These are phyloP conservation scores for Penicillium sp. DNA, from an alignment of 2,329 filamentous ascomycete genomes.

Conservation along the genomic window DNA sequence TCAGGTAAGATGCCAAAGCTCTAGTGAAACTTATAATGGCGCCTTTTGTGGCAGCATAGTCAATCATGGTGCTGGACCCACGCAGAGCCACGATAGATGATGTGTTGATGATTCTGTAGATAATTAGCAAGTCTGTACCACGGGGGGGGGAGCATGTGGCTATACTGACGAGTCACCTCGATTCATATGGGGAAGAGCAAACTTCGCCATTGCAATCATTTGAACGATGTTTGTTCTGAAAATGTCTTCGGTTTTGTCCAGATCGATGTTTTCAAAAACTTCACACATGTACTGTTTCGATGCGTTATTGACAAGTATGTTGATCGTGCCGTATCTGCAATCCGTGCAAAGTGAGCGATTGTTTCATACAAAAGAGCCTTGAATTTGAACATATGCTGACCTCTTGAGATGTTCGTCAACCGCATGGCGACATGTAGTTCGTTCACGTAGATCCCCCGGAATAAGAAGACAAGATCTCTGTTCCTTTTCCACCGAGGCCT, in stretches of 20 bases:
- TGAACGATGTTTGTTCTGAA: slow-evolving; percentile 60
- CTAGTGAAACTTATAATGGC: slow-evolving; percentile 60
- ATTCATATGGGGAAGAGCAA: slow-evolving; percentile 57
- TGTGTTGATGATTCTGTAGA: slow-evolving; percentile 56
- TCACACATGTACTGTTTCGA: slow-evolving; percentile 57
- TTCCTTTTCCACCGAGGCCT: slow-evolving; percentile 10
- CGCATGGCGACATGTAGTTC: slow-evolving; percentile 47
- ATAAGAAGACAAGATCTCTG: slow-evolving; percentile 10
- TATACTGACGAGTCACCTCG: slow-evolving; percentile 47
- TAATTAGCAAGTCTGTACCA: background rate
- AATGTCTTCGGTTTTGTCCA: slow-evolving; percentile 56
- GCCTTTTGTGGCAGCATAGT: slow-evolving; percentile 61
- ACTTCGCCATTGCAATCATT: slow-evolving; percentile 63
- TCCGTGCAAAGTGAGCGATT: slow-evolving; percentile 40
- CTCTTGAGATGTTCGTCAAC: slow-evolving; percentile 57
- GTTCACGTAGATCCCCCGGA: slow-evolving; percentile 12
- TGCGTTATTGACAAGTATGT: slow-evolving; percentile 61
- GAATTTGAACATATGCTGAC: slow-evolving; percentile 22
- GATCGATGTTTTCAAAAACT: slow-evolving; percentile 49
- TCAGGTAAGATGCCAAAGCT: slow-evolving; percentile 54
- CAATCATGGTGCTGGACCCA: slow-evolving; percentile 53
- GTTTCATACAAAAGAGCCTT: too few relatives aligned
- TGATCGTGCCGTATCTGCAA: slow-evolving; percentile 44
- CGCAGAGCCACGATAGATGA: slow-evolving; percentile 58
- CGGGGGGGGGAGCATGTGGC: background rate